Conservation (phyloP, 139 green algal species). For the Haematococcus lacustris region DNA sequence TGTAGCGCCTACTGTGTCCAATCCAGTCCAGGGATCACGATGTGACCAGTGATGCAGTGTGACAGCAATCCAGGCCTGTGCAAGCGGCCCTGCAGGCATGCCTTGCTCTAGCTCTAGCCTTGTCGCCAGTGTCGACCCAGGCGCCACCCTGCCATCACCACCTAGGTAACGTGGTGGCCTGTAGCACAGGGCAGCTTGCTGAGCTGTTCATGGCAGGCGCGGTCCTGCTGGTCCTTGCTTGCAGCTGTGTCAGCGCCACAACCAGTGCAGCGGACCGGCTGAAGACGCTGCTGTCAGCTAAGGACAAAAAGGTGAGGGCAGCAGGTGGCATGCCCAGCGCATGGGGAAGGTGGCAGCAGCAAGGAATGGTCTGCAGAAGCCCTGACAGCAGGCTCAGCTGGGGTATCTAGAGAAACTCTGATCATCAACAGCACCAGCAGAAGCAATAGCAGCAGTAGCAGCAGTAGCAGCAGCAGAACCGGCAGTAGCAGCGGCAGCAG, state of each 20-base stretch:
- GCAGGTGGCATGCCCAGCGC: too few species aligned
- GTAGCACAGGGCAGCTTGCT: neutral
- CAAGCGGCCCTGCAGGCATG: neutral
- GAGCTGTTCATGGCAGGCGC: neutral
- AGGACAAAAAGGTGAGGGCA: constrained; percentile 67
- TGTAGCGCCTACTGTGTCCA: neutral
- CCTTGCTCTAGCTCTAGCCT: neutral
- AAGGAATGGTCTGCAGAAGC: too few species aligned
- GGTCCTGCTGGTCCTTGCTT: neutral
- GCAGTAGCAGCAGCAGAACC: too few species aligned
- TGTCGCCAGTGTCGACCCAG: neutral
- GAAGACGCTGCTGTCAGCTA: constrained; percentile 60
- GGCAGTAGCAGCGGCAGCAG: too few species aligned
- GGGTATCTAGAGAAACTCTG: too few species aligned
- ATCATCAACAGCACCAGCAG: too few species aligned
- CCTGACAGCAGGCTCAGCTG: too few species aligned
- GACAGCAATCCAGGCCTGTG: neutral
- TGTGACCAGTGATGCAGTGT: neutral
- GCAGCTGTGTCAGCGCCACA: constrained; percentile 10
- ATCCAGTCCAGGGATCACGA: neutral
- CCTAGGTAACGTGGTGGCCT: neutral
- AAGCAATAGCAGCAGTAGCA: too few species aligned
- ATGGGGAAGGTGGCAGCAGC: too few species aligned
- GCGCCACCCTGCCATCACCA: neutral
- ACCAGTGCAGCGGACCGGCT: constrained; percentile 51